Percentiles rank a stretch among this genome's conserved stretches.
These are phyloP conservation scores for Xanthoceras sorbifolium DNA, from an alignment of 345 rosid species.

Conservation along the genomic window DNA sequence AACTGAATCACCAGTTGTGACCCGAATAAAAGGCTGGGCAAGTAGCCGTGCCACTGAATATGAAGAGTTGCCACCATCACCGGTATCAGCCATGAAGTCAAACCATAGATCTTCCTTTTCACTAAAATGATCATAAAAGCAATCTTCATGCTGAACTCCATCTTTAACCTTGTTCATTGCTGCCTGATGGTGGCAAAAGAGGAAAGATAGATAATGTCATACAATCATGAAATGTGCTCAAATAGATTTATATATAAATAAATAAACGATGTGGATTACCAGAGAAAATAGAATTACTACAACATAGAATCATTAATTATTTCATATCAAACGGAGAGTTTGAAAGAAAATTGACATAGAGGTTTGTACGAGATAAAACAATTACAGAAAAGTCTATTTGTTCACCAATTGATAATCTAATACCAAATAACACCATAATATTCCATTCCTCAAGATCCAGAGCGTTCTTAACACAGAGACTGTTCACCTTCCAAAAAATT, in stretches of 20 bases:
- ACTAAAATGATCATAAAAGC: slow-evolving; percentile 76
- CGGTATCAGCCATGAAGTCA: slow-evolving; percentile 99
- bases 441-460: slow-evolving; percentile 1
- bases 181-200: slow-evolving; percentile 55
- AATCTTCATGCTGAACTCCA: slow-evolving; percentile 54
- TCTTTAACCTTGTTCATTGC: slow-evolving; percentile 72
- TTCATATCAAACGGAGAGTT: not conserved
- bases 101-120: slow-evolving; percentile 86
- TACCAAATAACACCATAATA: not conserved
- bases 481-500: not conserved
- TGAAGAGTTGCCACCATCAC: slow-evolving; percentile 99
- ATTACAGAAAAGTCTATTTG: not conserved
- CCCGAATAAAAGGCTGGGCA: slow-evolving; percentile 72
- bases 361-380: not conserved
- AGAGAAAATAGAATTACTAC: not conserved
- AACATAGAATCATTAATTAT: slow-evolving; percentile 6
- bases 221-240: not conserved
- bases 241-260: not conserved
- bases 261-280: not conserved
- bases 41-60: slow-evolving; percentile 83
- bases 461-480: not conserved
- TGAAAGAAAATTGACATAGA: not conserved
- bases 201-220: not conserved
- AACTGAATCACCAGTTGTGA: slow-evolving; percentile 43
- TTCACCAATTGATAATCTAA: not conserved